phyloP scores from a whole-genome alignment of 257 asterid species.

The Solanum neorickii region DNA sequence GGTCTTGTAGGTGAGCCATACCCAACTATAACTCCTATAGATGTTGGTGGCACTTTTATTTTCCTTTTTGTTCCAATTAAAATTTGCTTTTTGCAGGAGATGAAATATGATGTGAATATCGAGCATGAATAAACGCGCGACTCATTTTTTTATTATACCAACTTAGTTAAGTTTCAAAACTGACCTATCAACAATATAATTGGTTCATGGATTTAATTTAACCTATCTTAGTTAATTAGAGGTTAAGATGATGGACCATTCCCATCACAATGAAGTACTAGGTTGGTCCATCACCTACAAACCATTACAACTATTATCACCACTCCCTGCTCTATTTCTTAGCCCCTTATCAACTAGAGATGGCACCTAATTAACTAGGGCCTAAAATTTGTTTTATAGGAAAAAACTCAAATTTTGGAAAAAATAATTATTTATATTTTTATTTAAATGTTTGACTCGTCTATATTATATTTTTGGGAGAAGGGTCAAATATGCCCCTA shows the following conservation, averaged over 20 bases:
- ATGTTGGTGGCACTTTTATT: not conserved
- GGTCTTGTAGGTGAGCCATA: not conserved
- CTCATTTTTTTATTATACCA: not conserved
- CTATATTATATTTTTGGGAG: no score
- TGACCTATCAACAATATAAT: not conserved
- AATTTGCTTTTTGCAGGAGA: not conserved
- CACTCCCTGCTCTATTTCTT: not conserved
- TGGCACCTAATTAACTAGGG: not conserved
- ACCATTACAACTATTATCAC: not conserved
- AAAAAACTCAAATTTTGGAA: no score
- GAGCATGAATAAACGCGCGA: not conserved
- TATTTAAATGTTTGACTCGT: no score
- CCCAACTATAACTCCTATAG: not conserved
- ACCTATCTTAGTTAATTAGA: not conserved
- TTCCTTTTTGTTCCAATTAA: not conserved
- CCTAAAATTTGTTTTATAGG: not conserved
- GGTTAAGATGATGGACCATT: not conserved
- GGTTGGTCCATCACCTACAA: not conserved
- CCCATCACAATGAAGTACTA: not conserved
- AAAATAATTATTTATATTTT: no score
- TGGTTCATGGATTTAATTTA: not conserved
- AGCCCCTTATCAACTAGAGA: not conserved
- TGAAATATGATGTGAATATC: not conserved
- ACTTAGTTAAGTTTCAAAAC: not conserved
- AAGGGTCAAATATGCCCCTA: no score